phyloP scores from a whole-genome alignment of 257 asterid species.

The Gardenia jasminoides region DNA sequence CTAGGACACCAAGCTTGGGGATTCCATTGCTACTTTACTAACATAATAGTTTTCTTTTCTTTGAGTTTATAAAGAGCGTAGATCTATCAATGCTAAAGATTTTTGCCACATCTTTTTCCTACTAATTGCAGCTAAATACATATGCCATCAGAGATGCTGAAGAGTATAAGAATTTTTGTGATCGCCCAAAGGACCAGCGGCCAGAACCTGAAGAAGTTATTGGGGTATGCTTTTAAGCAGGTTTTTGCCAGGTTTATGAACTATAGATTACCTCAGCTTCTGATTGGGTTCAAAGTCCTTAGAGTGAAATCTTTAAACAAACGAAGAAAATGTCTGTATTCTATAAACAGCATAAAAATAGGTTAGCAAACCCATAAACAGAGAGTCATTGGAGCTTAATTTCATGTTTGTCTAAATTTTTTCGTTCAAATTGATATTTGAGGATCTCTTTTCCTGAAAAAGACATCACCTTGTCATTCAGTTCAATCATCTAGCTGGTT shows the following conservation, averaged over 20 bases:
- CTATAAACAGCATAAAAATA: constrained; percentile 1
- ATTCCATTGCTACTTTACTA: too few species aligned
- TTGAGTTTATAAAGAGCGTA: not conserved
- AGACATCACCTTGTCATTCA: too few species aligned
- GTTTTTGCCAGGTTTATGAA: not conserved
- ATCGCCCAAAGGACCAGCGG: constrained; percentile 85
- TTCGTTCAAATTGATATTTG: too few species aligned
- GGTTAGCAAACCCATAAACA: not conserved
- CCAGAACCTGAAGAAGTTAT: constrained; percentile 97
- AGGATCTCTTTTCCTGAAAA: too few species aligned
- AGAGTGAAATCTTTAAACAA: not conserved
- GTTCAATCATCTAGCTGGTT: not conserved
- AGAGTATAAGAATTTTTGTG: constrained; percentile 96
- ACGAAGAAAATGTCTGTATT: not conserved
- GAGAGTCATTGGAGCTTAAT: not conserved
- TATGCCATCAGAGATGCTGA: constrained; percentile 92
- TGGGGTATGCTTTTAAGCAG: constrained; percentile 51
- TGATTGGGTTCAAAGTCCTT: constrained; percentile 3
- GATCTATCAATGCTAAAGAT: not conserved
- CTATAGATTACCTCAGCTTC: not conserved
- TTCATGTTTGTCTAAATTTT: not conserved
- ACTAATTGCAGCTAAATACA: constrained; percentile 62
- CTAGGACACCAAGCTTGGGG: not conserved
- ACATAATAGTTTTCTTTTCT: not conserved
- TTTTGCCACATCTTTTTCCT: not conserved